Percentiles rank a stretch among this genome's conserved stretches.
Conservation (phyloP, 148 eudicot species). For the Rheum nobile region DNA sequence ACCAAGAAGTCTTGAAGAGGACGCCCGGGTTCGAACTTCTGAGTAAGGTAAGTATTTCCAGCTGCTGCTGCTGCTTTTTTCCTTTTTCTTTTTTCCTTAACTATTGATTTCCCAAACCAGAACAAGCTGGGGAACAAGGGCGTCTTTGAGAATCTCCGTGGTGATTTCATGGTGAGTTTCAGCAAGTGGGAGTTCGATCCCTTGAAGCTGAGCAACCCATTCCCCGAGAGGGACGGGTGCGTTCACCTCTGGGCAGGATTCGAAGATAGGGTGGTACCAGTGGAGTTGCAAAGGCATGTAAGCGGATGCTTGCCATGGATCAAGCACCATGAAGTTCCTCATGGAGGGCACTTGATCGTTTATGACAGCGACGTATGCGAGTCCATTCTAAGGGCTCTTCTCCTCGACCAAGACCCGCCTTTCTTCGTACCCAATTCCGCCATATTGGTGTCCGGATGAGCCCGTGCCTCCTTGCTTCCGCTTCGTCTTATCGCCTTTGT, state of each 20-base stretch:
- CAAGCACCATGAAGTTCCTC: conserved; percentile 39
- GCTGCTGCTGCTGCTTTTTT: neutral
- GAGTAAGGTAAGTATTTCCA: neutral
- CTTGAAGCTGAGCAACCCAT: conserved; percentile 23
- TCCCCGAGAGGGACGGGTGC: conserved; percentile 20
- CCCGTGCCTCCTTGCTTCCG: conserved; percentile 3
- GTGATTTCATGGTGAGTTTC: conserved; percentile 27
- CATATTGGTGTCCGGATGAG: neutral
- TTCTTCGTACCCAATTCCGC: conserved; percentile 17
- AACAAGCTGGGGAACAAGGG: conserved; percentile 15
- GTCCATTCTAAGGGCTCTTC: conserved; percentile 34
- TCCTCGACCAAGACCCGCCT: conserved; percentile 32
- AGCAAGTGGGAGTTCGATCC: conserved; percentile 49
- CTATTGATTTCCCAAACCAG: conserved; percentile 6
- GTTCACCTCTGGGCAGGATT: conserved; percentile 44
- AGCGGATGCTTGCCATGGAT: conserved; percentile 33
- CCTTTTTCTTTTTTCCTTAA: too few relatives aligned
- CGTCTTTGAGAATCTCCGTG: conserved; percentile 27
- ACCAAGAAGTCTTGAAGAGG: conserved; percentile 7
- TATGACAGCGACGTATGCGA: conserved; percentile 28
- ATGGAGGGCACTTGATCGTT: conserved; percentile 38
- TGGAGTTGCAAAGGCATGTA: conserved; percentile 25
- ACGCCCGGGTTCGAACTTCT: neutral
- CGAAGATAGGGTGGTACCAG: conserved; percentile 38
- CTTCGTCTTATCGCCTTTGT: conserved; percentile 3